Percentiles rank a stretch among this genome's conserved stretches.
phyloP scores from a whole-genome alignment of 257 asterid genomes.

The Marsdenia floribunda region DNA sequence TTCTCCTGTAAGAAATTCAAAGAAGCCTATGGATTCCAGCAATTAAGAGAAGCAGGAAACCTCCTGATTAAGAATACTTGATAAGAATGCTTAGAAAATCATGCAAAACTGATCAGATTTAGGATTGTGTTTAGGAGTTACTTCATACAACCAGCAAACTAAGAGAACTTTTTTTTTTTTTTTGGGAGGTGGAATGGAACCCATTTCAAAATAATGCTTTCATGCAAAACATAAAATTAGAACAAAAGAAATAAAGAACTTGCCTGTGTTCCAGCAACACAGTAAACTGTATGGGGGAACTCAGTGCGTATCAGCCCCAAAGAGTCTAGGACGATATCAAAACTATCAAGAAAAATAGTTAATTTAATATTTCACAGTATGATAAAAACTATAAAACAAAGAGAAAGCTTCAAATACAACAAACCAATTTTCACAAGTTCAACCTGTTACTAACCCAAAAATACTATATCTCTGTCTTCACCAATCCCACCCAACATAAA shows the following conservation, averaged over 20 bases:
- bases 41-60: not conserved
- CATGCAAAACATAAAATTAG: not conserved
- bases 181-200: not conserved
- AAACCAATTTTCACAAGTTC: not conserved
- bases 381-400: not conserved
- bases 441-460: not conserved
- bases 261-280: constrained; percentile 92
- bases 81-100: not conserved
- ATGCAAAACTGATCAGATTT: not conserved
- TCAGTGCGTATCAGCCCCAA: constrained; percentile 84
- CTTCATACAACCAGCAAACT: not conserved
- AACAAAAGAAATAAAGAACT: constrained; percentile 9
- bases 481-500: not conserved
- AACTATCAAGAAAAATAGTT: constrained; percentile 42
- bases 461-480: not conserved
- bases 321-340: constrained; percentile 76
- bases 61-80: not conserved
- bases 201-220: not conserved
- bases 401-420: not conserved
- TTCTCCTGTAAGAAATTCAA: not conserved
- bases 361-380: not conserved
- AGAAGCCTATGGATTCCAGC: not conserved
- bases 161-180: not conserved
- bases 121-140: not conserved
- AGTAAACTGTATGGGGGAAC: constrained; percentile 76